Evolutionary conservation across 2,329 filamentous ascomycete genomes (phyloP).

Genomic region (Aureobasidium sp.): DNA sequence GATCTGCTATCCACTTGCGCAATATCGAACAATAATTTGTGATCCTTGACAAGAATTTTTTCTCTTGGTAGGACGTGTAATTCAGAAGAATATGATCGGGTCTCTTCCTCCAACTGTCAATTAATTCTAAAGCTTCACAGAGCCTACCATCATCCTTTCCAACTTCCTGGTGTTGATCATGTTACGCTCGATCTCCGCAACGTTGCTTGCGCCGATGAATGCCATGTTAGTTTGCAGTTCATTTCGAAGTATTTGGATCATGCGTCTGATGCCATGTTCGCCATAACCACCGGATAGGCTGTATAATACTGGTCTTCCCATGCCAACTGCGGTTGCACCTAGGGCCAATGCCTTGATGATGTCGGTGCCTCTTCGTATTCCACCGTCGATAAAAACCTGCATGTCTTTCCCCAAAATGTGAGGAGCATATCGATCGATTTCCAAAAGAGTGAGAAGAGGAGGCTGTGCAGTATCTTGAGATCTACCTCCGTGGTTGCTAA

Average conservation of each 20-base stretch:
- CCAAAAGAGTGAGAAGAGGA: slow-evolving; percentile 53
- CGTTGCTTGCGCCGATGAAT: slow-evolving; percentile 52
- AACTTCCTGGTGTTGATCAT: slow-evolving; percentile 13
- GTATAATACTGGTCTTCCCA: slow-evolving; percentile 39
- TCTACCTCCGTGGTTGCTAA: slow-evolving; percentile 48
- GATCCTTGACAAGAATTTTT: too few species aligned
- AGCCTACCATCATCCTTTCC: slow-evolving; percentile 4
- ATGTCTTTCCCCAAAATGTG: slow-evolving; percentile 48
- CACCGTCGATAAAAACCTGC: slow-evolving; percentile 57
- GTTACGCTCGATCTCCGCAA: slow-evolving; percentile 25
- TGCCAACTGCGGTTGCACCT: slow-evolving; percentile 51
- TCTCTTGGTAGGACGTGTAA: too few species aligned
- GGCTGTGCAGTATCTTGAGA: slow-evolving; percentile 45
- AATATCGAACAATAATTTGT: not conserved
- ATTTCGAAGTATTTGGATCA: slow-evolving; percentile 42
- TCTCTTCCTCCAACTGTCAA: too few species aligned
- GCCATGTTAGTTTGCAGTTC: slow-evolving; percentile 58
- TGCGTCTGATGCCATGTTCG: slow-evolving; percentile 40
- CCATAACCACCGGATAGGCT: slow-evolving; percentile 49
- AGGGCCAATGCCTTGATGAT: slow-evolving; percentile 60
- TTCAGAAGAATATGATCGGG: too few species aligned
- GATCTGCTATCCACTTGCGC: not conserved
- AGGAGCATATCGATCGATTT: slow-evolving; percentile 54
- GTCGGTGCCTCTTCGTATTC: slow-evolving; percentile 57
- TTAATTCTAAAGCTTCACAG: slow-evolving; percentile 2